Evolutionary conservation across 371 early-diverging fungal genomes (phyloP).

Genomic region (Coemansia sp.): DNA sequence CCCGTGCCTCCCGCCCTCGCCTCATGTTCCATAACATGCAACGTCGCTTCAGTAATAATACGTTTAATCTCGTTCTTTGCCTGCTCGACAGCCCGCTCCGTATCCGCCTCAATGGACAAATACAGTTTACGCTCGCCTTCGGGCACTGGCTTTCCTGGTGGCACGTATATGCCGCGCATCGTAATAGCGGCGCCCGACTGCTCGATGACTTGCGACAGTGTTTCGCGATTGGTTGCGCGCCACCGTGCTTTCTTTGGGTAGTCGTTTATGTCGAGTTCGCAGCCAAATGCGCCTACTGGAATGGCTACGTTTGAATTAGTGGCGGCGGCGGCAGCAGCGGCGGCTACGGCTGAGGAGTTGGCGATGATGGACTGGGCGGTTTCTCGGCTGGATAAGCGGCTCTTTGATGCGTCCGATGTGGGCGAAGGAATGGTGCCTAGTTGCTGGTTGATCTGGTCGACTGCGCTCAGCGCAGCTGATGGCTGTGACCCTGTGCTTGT

Average conservation of each 20-base stretch:
- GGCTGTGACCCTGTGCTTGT: background rate
- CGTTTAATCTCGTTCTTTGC: constrained; percentile 93
- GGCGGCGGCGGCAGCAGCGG: background rate
- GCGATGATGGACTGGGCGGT: background rate
- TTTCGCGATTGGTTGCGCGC: constrained; percentile 94
- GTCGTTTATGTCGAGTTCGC: constrained; percentile 96
- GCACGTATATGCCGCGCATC: constrained; percentile 85
- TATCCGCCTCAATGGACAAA: constrained; percentile 92
- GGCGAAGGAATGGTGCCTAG: constrained; percentile 10
- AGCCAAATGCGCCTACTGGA: constrained; percentile 52
- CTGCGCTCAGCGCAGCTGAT: constrained; percentile 9
- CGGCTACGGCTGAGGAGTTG: background rate
- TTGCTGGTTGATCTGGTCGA: constrained; percentile 43
- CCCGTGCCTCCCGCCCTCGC: constrained; percentile 54
- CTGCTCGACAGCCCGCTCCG: constrained; percentile 81
- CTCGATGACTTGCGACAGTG: constrained; percentile 88
- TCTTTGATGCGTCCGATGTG: background rate
- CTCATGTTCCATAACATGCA: constrained; percentile 68
- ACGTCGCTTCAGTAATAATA: constrained; percentile 80
- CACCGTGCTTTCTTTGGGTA: constrained; percentile 95
- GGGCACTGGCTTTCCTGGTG: constrained; percentile 71
- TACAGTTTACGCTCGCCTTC: constrained; percentile 86
- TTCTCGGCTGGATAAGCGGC: background rate
- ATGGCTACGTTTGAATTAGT: constrained; percentile 10
- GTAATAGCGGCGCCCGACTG: constrained; percentile 93